These are phyloP conservation scores for Citrus medica DNA, from an alignment of 345 rosid genomes.

Conservation along the genomic window DNA sequence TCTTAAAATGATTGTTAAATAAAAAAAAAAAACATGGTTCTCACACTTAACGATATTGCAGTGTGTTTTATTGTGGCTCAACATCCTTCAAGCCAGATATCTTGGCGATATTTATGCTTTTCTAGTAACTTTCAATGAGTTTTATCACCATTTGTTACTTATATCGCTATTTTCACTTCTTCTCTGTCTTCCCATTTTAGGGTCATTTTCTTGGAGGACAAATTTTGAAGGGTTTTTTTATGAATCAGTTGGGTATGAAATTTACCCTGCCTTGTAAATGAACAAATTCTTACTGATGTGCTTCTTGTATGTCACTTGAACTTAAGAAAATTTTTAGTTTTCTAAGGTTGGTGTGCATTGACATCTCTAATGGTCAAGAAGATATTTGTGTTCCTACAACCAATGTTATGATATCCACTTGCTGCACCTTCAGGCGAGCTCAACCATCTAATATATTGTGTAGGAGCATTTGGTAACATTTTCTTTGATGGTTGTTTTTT, in stretches of 20 bases:
- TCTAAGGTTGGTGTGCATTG: conserved; percentile 52
- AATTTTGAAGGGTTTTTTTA: not conserved
- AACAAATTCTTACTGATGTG: not conserved
- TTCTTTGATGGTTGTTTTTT: no score
- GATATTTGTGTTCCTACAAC: conserved; percentile 49
- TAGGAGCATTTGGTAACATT: not conserved
- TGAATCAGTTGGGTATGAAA: conserved; percentile 31
- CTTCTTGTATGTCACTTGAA: conserved; percentile 6
- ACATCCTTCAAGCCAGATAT: not conserved
- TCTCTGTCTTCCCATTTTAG: conserved; percentile 22
- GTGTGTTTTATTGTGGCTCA: not conserved
- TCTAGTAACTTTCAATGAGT: not conserved
- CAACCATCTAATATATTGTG: not conserved
- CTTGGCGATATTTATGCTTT: not conserved
- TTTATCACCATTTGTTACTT: conserved; percentile 9
- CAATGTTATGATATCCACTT: conserved; percentile 48
- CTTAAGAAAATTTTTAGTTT: conserved; percentile 1
- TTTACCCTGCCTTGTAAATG: not conserved
- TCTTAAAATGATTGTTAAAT: not conserved
- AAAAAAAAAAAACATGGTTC: not conserved
- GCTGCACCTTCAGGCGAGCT: conserved; percentile 53
- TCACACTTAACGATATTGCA: not conserved
- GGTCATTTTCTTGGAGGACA: conserved; percentile 17
- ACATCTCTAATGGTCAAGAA: conserved; percentile 53
- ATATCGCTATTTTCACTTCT: not conserved